Conservation (phyloP, 768 basidiomycete genomes). For the Mycena haematopus region DNA sequence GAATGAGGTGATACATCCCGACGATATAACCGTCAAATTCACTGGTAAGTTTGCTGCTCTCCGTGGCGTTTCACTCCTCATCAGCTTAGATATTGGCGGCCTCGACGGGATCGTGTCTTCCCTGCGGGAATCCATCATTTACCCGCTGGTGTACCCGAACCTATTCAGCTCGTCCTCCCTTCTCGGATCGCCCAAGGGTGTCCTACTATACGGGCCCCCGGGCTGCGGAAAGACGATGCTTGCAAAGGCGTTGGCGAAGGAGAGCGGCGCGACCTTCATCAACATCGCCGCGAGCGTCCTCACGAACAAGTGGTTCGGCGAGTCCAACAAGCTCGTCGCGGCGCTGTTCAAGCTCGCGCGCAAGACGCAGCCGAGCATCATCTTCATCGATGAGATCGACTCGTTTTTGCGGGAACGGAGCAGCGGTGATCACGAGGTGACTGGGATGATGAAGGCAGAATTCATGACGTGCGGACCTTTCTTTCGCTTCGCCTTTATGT, state of each 20-base stretch:
- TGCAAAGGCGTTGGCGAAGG: conserved; percentile 97
- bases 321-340: conserved; percentile 94
- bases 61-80: background rate
- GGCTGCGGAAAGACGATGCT: conserved; percentile 99
- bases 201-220: conserved; percentile 94
- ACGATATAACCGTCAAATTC: conserved; percentile 83
- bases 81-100: conserved; percentile 82
- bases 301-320: conserved; percentile 86
- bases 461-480: conserved; percentile 14
- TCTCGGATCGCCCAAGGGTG: conserved; percentile 92
- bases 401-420: conserved; percentile 90
- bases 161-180: conserved; percentile 86
- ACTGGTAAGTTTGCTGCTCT: conserved; percentile 53
- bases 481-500: background rate
- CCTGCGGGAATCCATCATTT: conserved; percentile 94
- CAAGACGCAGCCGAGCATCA: conserved; percentile 94
- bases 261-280: conserved; percentile 97
- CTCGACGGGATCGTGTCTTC: conserved; percentile 89
- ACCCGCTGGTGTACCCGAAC: conserved; percentile 88
- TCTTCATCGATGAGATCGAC: conserved; percentile 99
- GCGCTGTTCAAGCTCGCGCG: conserved; percentile 92
- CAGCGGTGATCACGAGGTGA: conserved; percentile 93
- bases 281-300: conserved; percentile 79
- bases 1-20: conserved; percentile 90
- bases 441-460: conserved; percentile 94